Conservation (phyloP, 495 filamentous ascomycete species). For the Friedmanniomyces simplex region DNA sequence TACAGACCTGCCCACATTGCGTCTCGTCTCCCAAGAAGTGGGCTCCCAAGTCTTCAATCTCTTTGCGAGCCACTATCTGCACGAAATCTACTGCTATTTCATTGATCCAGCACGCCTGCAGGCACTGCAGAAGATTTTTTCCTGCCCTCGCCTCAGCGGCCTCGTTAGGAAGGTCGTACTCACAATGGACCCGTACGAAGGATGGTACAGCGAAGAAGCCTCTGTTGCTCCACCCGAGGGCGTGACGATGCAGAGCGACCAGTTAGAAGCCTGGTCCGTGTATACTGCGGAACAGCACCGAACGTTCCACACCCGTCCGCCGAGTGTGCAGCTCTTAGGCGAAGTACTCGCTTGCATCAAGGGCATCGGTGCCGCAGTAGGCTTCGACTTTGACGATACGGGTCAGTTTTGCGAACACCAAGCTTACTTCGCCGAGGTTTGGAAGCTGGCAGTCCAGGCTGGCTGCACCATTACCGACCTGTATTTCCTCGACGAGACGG, state of each 20-base stretch:
- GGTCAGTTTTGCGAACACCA: neutral
- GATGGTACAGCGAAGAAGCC: neutral
- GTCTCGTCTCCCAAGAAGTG: neutral
- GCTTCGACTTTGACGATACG: neutral
- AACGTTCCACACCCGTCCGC: neutral
- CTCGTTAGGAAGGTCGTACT: neutral
- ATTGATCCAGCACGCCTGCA: neutral
- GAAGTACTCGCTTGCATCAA: neutral
- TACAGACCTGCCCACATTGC: neutral
- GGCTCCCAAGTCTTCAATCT: neutral
- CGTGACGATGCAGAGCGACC: neutral
- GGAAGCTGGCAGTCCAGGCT: neutral
- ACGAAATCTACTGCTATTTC: neutral
- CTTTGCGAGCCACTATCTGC: neutral
- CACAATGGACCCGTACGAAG: neutral
- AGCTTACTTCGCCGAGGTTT: neutral
- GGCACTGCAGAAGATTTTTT: neutral
- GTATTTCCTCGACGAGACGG: neutral
- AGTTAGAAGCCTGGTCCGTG: neutral
- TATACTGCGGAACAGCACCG: neutral
- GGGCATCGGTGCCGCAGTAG: neutral
- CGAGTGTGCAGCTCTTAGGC: neutral
- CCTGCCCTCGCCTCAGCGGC: neutral
- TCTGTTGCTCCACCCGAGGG: neutral
- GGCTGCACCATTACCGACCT: neutral